Evolutionary conservation across 352 stramenopile genomes (phyloP).

Genomic region (Aphanomyces euteiches): DNA sequence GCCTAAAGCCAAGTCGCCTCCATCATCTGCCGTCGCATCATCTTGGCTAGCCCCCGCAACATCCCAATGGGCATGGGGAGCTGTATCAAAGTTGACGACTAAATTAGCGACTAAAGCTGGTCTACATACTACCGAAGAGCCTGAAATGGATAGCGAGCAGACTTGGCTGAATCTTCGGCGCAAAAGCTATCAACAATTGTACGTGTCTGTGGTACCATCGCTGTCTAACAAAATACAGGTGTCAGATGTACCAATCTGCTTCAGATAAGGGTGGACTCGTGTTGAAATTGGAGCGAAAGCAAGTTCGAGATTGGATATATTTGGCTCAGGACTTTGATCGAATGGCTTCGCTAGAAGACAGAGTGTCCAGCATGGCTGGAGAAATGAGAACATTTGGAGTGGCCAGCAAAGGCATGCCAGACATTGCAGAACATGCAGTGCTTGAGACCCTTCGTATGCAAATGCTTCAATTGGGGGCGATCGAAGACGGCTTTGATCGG

Average conservation of each 20-base stretch:
- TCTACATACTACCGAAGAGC: constrained; percentile 39
- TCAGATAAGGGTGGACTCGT: constrained; percentile 63
- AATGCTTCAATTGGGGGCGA: constrained; percentile 63
- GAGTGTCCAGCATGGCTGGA: constrained; percentile 4
- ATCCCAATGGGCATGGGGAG: constrained; percentile 45
- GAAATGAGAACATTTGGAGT: constrained; percentile 10
- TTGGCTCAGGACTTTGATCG: constrained; percentile 66
- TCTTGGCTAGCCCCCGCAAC: constrained; percentile 20
- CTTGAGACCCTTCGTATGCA: constrained; percentile 79
- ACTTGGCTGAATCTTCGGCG: constrained; percentile 23
- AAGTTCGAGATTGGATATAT: constrained; percentile 62
- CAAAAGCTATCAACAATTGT: constrained; percentile 30
- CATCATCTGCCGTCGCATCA: background rate
- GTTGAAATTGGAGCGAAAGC: constrained; percentile 53
- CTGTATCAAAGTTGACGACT: constrained; percentile 64
- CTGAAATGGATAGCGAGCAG: constrained; percentile 24
- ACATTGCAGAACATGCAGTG: constrained; percentile 58
- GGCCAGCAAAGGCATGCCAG: background rate
- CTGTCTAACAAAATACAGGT: background rate
- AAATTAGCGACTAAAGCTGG: constrained; percentile 64
- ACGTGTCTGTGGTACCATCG: background rate
- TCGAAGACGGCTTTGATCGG: constrained; percentile 68
- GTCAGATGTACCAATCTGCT: constrained; percentile 44
- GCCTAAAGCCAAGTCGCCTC: constrained; percentile 31
- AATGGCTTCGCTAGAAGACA: constrained; percentile 68